phyloP scores from a whole-genome alignment of 2,329 filamentous ascomycete species.

The Botrytis tulipae region DNA sequence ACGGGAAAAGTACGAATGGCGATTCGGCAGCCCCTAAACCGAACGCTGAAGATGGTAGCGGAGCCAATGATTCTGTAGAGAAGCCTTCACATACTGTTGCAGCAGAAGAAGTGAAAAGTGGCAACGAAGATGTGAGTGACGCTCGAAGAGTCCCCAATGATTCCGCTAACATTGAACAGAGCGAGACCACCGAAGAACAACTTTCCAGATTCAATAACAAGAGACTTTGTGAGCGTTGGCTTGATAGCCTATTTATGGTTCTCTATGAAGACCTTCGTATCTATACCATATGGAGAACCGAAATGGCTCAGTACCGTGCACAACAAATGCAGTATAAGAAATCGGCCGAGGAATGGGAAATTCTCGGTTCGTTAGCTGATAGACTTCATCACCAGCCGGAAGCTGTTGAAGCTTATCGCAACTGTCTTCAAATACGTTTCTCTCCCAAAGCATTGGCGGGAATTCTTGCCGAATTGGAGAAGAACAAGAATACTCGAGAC shows the following conservation, averaged over 20 bases:
- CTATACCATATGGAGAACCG: slow-evolving; percentile 98
- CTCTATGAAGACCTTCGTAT: slow-evolving; percentile 96
- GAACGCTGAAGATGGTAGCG: slow-evolving; percentile 32
- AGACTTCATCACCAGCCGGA: slow-evolving; percentile 90
- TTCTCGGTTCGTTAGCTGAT: slow-evolving; percentile 87
- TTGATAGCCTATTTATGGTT: slow-evolving; percentile 99
- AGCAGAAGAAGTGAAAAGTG: slow-evolving; percentile 73
- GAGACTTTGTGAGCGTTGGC: slow-evolving; percentile 92
- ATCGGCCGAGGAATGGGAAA: slow-evolving; percentile 96
- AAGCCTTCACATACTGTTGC: slow-evolving; percentile 70
- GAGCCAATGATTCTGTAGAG: slow-evolving; percentile 54
- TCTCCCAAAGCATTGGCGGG: slow-evolving; percentile 89
- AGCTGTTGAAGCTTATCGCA: slow-evolving; percentile 87
- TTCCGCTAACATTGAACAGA: slow-evolving; percentile 44
- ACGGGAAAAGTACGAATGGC: slow-evolving; percentile 37
- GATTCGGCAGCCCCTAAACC: slow-evolving; percentile 32
- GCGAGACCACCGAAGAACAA: slow-evolving; percentile 63
- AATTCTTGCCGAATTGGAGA: slow-evolving; percentile 76
- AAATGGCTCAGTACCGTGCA: slow-evolving; percentile 92
- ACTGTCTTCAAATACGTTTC: slow-evolving; percentile 83
- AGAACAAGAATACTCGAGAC: slow-evolving; percentile 73
- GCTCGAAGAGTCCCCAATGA: slow-evolving; percentile 29
- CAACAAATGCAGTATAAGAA: slow-evolving; percentile 97
- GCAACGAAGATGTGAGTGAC: slow-evolving; percentile 63
- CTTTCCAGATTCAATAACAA: slow-evolving; percentile 96